These are phyloP conservation scores for Fomitopsis schrenkii DNA, from an alignment of 1,284 basidiomycete species.

Conservation along the genomic window DNA sequence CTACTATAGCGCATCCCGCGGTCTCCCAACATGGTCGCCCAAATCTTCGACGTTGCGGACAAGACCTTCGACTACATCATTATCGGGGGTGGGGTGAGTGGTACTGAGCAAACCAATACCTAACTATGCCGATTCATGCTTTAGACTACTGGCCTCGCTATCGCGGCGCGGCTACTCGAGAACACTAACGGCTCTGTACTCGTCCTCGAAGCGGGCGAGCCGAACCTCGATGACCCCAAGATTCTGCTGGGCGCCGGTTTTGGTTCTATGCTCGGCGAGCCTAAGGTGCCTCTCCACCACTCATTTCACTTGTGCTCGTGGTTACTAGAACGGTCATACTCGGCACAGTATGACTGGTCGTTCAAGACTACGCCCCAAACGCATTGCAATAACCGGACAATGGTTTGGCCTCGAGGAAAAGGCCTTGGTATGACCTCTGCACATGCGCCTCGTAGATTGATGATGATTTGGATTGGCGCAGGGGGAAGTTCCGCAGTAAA, in stretches of 20 bases:
- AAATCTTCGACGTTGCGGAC: slow-evolving; percentile 7
- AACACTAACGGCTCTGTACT: slow-evolving; percentile 28
- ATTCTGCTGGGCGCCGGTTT: slow-evolving; percentile 17
- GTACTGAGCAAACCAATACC: neutral
- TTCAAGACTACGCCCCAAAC: slow-evolving; percentile 24
- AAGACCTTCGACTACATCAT: slow-evolving; percentile 20
- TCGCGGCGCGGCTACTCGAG: slow-evolving; percentile 24
- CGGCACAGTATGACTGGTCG: slow-evolving; percentile 25
- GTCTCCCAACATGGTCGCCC: slow-evolving; percentile 1
- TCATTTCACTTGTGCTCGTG: neutral
- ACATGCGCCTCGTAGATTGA: neutral
- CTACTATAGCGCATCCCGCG: neutral
- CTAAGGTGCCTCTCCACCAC: neutral
- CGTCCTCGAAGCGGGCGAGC: slow-evolving; percentile 37
- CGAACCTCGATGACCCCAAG: slow-evolving; percentile 29
- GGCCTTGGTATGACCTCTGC: slow-evolving; percentile 13
- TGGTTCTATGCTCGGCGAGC: neutral
- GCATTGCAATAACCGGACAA: slow-evolving; percentile 6
- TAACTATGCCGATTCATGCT: neutral
- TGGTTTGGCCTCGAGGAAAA: slow-evolving; percentile 24
- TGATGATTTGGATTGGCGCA: slow-evolving; percentile 6
- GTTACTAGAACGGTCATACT: neutral
- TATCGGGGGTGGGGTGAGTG: slow-evolving; percentile 12
- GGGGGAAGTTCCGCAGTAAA: slow-evolving; percentile 27
- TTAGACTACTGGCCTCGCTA: slow-evolving; percentile 20